Evolutionary conservation across 1,139 yeast genomes (phyloP), one percentile per base, ranked within the genome.

Genomic region (Candida gigantensis): DNA sequence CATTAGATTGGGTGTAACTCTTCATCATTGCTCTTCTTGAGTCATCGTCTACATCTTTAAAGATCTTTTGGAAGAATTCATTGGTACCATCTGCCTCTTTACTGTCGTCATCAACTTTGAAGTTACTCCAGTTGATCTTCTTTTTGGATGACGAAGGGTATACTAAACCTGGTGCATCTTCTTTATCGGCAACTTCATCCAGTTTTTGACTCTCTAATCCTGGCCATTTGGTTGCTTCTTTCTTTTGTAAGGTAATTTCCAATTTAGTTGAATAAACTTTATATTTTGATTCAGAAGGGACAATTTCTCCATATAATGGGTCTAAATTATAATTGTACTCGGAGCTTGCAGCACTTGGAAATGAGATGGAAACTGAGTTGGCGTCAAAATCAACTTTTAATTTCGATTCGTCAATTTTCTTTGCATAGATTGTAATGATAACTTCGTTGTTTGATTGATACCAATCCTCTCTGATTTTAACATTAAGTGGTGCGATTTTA

Each of bases 21-120:
- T 94, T 94, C 94, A 88, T 85, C 97, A 94, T 94, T 1, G 99
- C 99, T 40, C 95, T 73, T 49, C 72, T 72, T 1, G 96, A 84
- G 52, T 92, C 96, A 8, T 85, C 95, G 54, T 89, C 96, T 0
- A 95, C 94, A 46, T 76, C 81, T 27, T 76, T 74, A 62, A 84
- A 94, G 9, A 94, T 58, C 43, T 79, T 72, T 46, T 80, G 75
- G 65, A 94, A 92, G 52, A 94, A 89, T 0, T 74, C 84, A 42
- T 81, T 76, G 7, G 84, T 85, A 32, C 62, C 66, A 12, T 66
- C 73, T 1, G 62, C 69, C 3, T 64, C 67, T 4, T 57, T 59
- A 17, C 61, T 67, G 2, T 72, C 80, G 15, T 75, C 75, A 4
- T 72, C 79, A 2, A 74, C 62, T 21, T 75, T 73, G 41, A 88